Base-by-base conservation (phyloP, 2,329 filamentous ascomycete species). In the Boeremia exigua region DNA sequence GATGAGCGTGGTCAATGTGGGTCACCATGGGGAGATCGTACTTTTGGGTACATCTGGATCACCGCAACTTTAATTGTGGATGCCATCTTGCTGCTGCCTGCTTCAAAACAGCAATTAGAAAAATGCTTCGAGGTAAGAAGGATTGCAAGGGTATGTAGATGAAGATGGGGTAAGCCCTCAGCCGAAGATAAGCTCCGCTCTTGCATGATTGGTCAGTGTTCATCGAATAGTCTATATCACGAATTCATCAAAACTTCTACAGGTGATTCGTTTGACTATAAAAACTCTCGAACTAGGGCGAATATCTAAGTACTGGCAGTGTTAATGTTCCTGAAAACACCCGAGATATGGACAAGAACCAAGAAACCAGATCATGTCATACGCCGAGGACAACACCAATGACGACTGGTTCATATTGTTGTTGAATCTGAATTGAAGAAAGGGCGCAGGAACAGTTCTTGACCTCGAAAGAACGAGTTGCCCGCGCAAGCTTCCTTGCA, bases 21-120 rank as follows among this genome's bases (percentile, higher is more conserved):
- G 6, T 17, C 19, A 4, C 32, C 17, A n/a, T 10, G 9, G 36
- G 36, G 15, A 32, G 27, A 9, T 54, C 59, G 29, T 62, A 80
- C 80, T 71, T 82, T 79, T 4, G 79, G 76, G 58, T 82, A 77
- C 47, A 82, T 73, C 61, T 82, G 80, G 15, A 82, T 78, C 0
- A 82, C 78, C 10, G 80, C 80, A 17, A 82, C 73, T 66, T 78
- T 81, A 59, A 80, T 69, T 8, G 76, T 71, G 6, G 77, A 74
- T 9, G 78, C 75, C 79, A 80, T 81, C 8, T 39, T 75, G 4
- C 0, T 25, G 4, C 0, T 25, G 14, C 6, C 28, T 39, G 23
- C 15, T 19, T 7, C 23, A 11, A 29, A 4, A 7, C n/a, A n/a
- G 17, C 12, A 19, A 19, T 9, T 15, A 19, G 4, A 6, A 32